phyloP scores from a whole-genome alignment of 164 flowering plant genomes.

The Houttuynia cordata region DNA sequence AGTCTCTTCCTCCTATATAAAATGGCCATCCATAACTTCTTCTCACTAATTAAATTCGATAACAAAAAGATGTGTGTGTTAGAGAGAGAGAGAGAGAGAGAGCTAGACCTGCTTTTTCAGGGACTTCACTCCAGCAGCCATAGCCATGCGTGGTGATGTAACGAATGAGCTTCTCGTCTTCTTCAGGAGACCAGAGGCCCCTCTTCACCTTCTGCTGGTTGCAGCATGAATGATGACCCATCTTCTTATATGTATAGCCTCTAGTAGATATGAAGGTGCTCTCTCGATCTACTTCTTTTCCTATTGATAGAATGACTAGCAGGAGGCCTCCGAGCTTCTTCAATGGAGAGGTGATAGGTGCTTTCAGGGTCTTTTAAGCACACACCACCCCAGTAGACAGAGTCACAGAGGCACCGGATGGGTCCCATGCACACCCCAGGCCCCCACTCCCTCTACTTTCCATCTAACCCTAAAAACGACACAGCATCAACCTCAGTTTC shows the following conservation, averaged over 20 bases:
- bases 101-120: conserved; percentile 76
- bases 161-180: conserved; percentile 69
- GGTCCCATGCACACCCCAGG: too few relatives aligned
- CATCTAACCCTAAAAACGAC: conserved; percentile 80
- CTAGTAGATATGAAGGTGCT: not conserved
- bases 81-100: too few relatives aligned
- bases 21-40: too few relatives aligned
- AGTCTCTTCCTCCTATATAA: conserved; percentile 4
- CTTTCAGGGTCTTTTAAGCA: conserved; percentile 5
- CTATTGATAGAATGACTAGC: not conserved
- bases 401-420: conserved; percentile 14
- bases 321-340: not conserved
- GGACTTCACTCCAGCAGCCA: conserved; percentile 90
- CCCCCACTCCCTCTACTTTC: conserved; percentile 17
- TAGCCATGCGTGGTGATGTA: conserved; percentile 75
- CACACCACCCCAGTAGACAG: conserved; percentile 14
- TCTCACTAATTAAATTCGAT: too few relatives aligned
- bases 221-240: conserved; percentile 88
- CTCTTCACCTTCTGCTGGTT: conserved; percentile 86
- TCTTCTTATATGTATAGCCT: not conserved
- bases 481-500: conserved; percentile 25
- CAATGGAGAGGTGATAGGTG: not conserved
- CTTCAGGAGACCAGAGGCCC: conserved; percentile 88
- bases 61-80: not conserved
- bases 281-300: not conserved